These are phyloP conservation scores for Paxillus rubicundulus DNA, from an alignment of 768 basidiomycete species.

Conservation along the genomic window DNA sequence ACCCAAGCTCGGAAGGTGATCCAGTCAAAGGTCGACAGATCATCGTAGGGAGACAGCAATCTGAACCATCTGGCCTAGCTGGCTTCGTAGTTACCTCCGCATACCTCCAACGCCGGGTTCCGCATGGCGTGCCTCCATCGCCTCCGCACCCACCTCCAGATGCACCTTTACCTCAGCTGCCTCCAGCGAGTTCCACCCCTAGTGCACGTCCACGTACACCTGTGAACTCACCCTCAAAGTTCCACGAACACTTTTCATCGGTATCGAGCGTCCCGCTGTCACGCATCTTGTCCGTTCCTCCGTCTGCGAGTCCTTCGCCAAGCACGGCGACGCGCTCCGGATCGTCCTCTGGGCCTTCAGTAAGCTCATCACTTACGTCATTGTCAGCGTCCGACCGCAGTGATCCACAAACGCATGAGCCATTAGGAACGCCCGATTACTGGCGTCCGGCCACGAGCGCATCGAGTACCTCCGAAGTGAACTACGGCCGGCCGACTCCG, in stretches of 20 bases:
- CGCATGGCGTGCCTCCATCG: slow-evolving; percentile 21
- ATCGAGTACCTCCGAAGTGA: slow-evolving; percentile 20
- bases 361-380: slow-evolving; percentile 25
- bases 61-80: slow-evolving; percentile 4
- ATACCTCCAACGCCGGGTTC: slow-evolving; percentile 31
- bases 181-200: slow-evolving; percentile 14
- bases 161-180: slow-evolving; percentile 22
- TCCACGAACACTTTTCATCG: slow-evolving; percentile 34
- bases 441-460: slow-evolving; percentile 20
- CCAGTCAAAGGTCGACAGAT: slow-evolving; percentile 9
- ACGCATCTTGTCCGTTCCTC: slow-evolving; percentile 5
- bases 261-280: slow-evolving; percentile 23
- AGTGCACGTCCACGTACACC: slow-evolving; percentile 11
- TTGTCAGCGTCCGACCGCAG: slow-evolving; percentile 17
- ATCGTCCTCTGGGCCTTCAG: slow-evolving; percentile 29
- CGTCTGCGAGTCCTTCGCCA: slow-evolving; percentile 15
- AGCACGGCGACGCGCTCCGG: slow-evolving; percentile 25
- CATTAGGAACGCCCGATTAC: slow-evolving; percentile 6
- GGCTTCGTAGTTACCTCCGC: slow-evolving; percentile 17
- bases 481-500: slow-evolving; percentile 15
- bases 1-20: slow-evolving; percentile 1
- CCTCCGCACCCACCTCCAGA: slow-evolving; percentile 30
- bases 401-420: slow-evolving; percentile 7
- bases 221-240: slow-evolving; percentile 21
- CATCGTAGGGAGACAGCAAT: slow-evolving; percentile 13